A percentile compares a stretch with the other conserved stretches of the same genome.
Evolutionary conservation across 495 filamentous ascomycete species (phyloP).

Genomic region (Filosporella fistucella): DNA sequence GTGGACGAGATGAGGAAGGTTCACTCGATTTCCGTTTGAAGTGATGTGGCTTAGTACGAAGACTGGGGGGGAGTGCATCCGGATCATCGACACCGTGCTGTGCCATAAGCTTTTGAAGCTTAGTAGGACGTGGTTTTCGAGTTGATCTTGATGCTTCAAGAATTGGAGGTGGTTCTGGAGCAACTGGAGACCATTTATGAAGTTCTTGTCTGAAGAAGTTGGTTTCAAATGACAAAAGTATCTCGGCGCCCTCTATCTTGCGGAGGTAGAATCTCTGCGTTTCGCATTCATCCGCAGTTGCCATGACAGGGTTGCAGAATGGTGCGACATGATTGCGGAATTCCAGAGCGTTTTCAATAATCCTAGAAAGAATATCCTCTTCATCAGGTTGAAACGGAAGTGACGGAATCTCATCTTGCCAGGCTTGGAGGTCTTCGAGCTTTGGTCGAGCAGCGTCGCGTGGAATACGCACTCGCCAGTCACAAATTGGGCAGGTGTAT

Average conservation of each 20-base stretch:
- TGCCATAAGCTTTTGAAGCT: constrained; percentile 92
- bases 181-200: constrained; percentile 93
- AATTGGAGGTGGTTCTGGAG: constrained; percentile 76
- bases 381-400: constrained; percentile 97
- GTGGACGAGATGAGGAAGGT: constrained; percentile 23
- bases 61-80: constrained; percentile 78
- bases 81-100: constrained; percentile 81
- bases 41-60: constrained; percentile 69
- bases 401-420: constrained; percentile 77
- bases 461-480: constrained; percentile 95
- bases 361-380: constrained; percentile 75
- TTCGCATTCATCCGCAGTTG: constrained; percentile 78
- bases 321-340: constrained; percentile 80
- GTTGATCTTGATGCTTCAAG: constrained; percentile 85
- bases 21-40: constrained; percentile 49
- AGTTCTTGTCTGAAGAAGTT: constrained; percentile 97
- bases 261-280: constrained; percentile 95
- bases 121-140: constrained; percentile 95
- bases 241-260: constrained; percentile 97
- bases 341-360: constrained; percentile 75
- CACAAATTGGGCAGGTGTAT: constrained; percentile 97
- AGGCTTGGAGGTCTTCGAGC: constrained; percentile 82
- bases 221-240: constrained; percentile 85
- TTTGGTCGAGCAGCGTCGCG: constrained; percentile 97
- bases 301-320: constrained; percentile 75